phyloP scores from a whole-genome alignment of 2,329 filamentous ascomycete species.

The Beauveria caledonica region DNA sequence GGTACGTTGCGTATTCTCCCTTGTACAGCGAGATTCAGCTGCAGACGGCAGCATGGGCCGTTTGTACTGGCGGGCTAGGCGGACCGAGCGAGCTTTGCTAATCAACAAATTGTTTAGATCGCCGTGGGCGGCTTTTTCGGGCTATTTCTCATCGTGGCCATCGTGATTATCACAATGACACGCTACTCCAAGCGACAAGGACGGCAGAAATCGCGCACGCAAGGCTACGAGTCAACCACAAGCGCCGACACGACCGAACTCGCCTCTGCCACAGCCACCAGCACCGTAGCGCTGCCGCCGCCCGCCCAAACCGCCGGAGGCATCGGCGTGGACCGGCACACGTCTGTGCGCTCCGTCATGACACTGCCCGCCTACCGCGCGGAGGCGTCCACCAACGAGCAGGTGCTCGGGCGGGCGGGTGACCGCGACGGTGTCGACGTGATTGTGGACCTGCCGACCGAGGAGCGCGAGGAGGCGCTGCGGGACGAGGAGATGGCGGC shows the following conservation, averaged over 20 bases:
- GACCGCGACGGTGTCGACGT: slow-evolving; percentile 87
- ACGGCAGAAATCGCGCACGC: background rate
- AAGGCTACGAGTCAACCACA: slow-evolving; percentile 7
- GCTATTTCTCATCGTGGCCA: background rate
- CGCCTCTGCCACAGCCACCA: background rate
- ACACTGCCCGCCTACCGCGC: slow-evolving; percentile 80
- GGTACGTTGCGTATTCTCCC: background rate
- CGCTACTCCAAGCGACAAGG: background rate
- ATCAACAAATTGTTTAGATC: background rate
- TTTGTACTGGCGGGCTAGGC: background rate
- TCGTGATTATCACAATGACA: background rate
- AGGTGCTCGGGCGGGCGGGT: slow-evolving; percentile 78
- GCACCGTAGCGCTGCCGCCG: background rate
- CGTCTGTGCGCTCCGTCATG: slow-evolving; percentile 86
- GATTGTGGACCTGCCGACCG: slow-evolving; percentile 76
- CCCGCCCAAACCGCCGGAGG: background rate
- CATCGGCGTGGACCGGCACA: slow-evolving; percentile 62
- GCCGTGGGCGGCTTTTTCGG: background rate
- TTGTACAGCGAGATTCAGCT: background rate
- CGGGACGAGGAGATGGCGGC: slow-evolving; percentile 90
- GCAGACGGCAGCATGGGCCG: background rate
- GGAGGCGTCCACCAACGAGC: slow-evolving; percentile 65
- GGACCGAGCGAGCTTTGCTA: background rate
- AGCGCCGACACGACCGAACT: slow-evolving; percentile 1
- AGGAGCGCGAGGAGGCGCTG: slow-evolving; percentile 67